Evolutionary conservation across 208 protist species (phyloP), one percentile per base, ranked within the genome.

Genomic region (Angomonas deanei): DNA sequence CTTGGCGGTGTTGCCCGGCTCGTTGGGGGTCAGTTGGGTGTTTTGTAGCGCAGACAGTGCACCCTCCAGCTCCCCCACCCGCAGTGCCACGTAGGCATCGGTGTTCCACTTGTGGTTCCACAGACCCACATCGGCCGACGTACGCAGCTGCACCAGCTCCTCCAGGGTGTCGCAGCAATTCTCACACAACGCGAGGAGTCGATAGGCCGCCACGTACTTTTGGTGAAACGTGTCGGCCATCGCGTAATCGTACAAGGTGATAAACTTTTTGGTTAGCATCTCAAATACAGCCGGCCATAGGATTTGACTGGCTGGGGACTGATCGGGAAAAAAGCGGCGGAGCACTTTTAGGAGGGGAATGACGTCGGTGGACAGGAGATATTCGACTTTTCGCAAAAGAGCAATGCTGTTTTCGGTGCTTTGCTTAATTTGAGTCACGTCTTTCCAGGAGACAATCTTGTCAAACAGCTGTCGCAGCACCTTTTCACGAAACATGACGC

Each of bases 21-120:
- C 59, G 42, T 47, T 15, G 21, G 26, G 11, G 47, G 52, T 27
- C 47, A n/a, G n/a, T n/a, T n/a, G n/a, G n/a, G n/a, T n/a, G n/a
- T 50, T 15, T 0, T 65, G 23, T 2, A 38, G n/a, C 0, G 50
- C 27, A 15, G 54, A 42, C 11, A 82, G 54, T 21, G 59, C 53
- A 59, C 75, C 75, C 39, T 76, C 67, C 60, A 88, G 39, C 68
- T 90, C 83, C 24, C 71, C 84, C 24, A 66, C 50, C 24, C 85
- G 77, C 61, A 93, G 70, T 6, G 82, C 78, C 0, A 71, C 71
- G 59, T 96, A 96, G 21, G 92, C 82, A 58, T 96, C 85, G n/a
- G 78, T 76, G 59, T 96, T 96, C 87, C 90, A 96, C 66, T 88
- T 90, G 64, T 87, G 80, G 33, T 77, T 82, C 87, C 90, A 96